phyloP scores from a whole-genome alignment of 1,139 yeast genomes.

The Blastobotrys elegans region DNA sequence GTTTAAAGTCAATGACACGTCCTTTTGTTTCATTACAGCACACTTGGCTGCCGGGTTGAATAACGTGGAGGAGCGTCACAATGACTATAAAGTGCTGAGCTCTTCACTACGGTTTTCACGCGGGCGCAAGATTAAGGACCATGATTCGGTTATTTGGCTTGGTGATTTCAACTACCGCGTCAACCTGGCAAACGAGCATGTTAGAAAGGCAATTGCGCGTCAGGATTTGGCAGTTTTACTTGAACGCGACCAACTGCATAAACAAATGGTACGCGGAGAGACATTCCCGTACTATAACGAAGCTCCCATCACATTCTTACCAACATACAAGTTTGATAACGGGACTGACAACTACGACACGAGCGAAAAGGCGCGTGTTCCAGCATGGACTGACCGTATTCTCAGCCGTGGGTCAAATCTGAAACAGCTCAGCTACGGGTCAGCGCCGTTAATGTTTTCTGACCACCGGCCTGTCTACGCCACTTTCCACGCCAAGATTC shows the following conservation, averaged over 20 bases:
- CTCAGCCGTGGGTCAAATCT: slow-evolving; percentile 50
- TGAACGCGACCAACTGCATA: slow-evolving; percentile 74
- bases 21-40: slow-evolving; percentile 78
- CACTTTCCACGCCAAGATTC: slow-evolving; percentile 60
- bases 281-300: slow-evolving; percentile 82
- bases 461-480: slow-evolving; percentile 95
- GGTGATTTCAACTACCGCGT: slow-evolving; percentile 95
- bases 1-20: slow-evolving; percentile 69
- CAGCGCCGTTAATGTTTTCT: slow-evolving; percentile 64
- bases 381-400: slow-evolving; percentile 95
- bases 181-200: slow-evolving; percentile 67
- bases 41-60: slow-evolving; percentile 92
- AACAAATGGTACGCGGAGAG: slow-evolving; percentile 81
- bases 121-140: slow-evolving; percentile 65
- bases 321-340: slow-evolving; percentile 91
- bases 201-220: slow-evolving; percentile 50
- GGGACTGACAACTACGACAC: slow-evolving; percentile 82
- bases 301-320: slow-evolving; percentile 70
- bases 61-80: slow-evolving; percentile 81
- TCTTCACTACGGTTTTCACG: slow-evolving; percentile 74
- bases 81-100: slow-evolving; percentile 77
- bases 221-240: slow-evolving; percentile 49
- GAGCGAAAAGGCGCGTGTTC: slow-evolving; percentile 86
- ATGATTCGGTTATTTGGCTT: slow-evolving; percentile 85
- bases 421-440: slow-evolving; percentile 60